These are phyloP conservation scores for Psilocybe mexicana DNA, from an alignment of 1,284 basidiomycete species.

Conservation along the genomic window DNA sequence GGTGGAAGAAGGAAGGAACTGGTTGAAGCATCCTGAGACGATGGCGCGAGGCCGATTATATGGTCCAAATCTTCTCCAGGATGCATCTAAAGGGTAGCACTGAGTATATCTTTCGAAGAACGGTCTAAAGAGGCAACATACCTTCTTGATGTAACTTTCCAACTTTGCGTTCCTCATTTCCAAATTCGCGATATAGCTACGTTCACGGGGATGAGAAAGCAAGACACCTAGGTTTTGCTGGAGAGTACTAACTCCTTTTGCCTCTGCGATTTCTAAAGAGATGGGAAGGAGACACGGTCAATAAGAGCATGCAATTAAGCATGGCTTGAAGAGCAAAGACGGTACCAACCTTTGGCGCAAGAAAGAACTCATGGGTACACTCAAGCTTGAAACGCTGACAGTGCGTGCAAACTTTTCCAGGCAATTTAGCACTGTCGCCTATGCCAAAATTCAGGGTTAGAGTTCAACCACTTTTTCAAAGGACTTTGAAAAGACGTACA, in stretches of 20 bases:
- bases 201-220: background rate
- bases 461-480: too few relatives aligned
- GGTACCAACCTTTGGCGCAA: conserved; percentile 50
- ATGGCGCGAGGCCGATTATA: conserved; percentile 10
- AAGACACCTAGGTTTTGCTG: background rate
- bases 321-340: background rate
- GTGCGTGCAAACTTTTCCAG: conserved; percentile 62
- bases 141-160: conserved; percentile 51
- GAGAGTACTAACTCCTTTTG: conserved; percentile 49
- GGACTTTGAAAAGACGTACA: background rate
- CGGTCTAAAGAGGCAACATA: conserved; percentile 19
- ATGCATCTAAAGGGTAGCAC: conserved; percentile 16
- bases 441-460: background rate
- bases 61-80: conserved; percentile 22
- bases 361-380: conserved; percentile 54
- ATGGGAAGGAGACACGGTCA: background rate
- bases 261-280: conserved; percentile 55
- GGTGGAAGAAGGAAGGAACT: too few relatives aligned
- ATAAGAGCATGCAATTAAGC: background rate
- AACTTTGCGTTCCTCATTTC: conserved; percentile 51
- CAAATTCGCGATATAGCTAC: conserved; percentile 56
- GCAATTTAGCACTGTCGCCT: conserved; percentile 56
- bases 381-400: conserved; percentile 64
- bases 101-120: background rate
- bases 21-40: background rate